Base-by-base conservation (phyloP, 257 asterid genomes). In the Misopates orontium region DNA sequence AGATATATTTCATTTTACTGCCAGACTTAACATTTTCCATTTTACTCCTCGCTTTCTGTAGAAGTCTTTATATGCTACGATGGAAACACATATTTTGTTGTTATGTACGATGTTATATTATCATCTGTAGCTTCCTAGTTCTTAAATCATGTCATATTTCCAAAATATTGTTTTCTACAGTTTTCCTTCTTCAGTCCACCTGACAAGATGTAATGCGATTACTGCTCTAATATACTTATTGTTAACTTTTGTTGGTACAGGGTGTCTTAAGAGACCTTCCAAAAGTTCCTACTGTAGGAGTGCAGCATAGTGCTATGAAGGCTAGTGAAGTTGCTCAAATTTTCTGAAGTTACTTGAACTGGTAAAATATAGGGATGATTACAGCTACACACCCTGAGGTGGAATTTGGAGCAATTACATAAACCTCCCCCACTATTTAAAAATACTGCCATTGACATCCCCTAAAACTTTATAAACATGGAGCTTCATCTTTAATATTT, bases 261-360 rank as follows among this genome's bases (percentile, higher is more conserved):
- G 98, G 98, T 66, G 71, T 89, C 68, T 60, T 92, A 53, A 83
- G 98, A 71, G 98, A 89, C 75, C 91, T 92, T 62, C 62, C 97
- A 52, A 89, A 87, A 79, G 85, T 78, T 75, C 85, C 93, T 41
- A 25, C 80, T 53, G 63, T 71, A 39, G 87, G 83, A 56, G 73
- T 71, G 49, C 97, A 82, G 65, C 80, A 83, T 62, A 82, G 73
- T 59, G 72, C 53, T 59, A 67, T 72, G 70, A 81, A 83, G 87
- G 79, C 85, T 70, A 50, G 71, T 77, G 82, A 82, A 69, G 76
- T 78, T 76, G 90, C n/a, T n/a, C n/a, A n/a, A n/a, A n/a, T n/a
- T n/a, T n/a, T n/a, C n/a, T n/a, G n/a, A n/a, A n/a, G n/a, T n/a
- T n/a, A n/a, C n/a, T n/a, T n/a, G n/a, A n/a, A n/a, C n/a, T n/a